These are phyloP conservation scores for Fraxinus pennsylvanica DNA, from an alignment of 257 asterid species.

Conservation along the genomic window DNA sequence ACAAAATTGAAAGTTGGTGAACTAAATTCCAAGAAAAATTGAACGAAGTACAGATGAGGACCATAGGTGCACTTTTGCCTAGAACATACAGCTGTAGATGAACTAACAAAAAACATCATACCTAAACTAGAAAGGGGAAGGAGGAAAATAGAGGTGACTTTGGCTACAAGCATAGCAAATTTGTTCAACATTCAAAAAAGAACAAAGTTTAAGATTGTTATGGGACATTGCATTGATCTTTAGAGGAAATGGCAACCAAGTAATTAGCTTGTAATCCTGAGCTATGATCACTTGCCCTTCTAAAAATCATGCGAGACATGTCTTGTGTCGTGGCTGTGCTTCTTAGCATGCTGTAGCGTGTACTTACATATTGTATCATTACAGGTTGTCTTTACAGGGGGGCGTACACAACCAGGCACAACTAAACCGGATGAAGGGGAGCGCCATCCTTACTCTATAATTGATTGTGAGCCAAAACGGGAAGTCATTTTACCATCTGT, in stretches of 20 bases:
- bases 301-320: neutral
- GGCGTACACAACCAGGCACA: slow-evolving; percentile 97
- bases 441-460: slow-evolving; percentile 82
- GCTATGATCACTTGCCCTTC: no score
- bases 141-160: no score
- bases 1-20: neutral
- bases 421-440: slow-evolving; percentile 97
- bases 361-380: slow-evolving; percentile 26
- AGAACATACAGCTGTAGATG: neutral
- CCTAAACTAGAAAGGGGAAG: no score
- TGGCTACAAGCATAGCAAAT: no score
- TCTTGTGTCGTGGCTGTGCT: neutral
- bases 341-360: slow-evolving; percentile 17
- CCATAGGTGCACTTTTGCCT: neutral
- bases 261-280: no score
- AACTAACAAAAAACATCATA: no score
- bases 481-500: slow-evolving; percentile 88
- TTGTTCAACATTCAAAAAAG: no score
- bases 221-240: no score
- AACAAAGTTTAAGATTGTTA: no score
- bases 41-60: neutral
- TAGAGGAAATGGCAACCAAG: no score
- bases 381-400: slow-evolving; percentile 89
- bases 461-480: slow-evolving; percentile 78
- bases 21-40: neutral